These are phyloP conservation scores for Irpex sp. DNA, from an alignment of 1,284 basidiomycete genomes.

Conservation along the genomic window DNA sequence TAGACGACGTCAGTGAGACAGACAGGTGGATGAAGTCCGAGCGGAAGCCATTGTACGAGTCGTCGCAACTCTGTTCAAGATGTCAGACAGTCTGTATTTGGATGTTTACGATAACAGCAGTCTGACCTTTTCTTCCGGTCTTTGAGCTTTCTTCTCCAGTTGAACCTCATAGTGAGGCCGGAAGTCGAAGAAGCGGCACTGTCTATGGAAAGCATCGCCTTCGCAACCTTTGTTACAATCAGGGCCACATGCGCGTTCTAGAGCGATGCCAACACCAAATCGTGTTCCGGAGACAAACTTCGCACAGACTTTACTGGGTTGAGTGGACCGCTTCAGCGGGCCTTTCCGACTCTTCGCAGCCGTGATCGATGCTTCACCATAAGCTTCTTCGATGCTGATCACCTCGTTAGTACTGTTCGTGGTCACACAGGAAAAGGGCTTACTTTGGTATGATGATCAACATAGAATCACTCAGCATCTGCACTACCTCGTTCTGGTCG, in stretches of 20 bases:
- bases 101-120: neutral
- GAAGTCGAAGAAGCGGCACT: slow-evolving; percentile 83
- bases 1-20: slow-evolving; percentile 72
- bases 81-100: neutral
- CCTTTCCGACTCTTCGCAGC: neutral
- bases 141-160: slow-evolving; percentile 49
- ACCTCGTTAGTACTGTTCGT: slow-evolving; percentile 5
- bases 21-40: slow-evolving; percentile 96
- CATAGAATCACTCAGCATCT: slow-evolving; percentile 81
- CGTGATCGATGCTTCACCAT: slow-evolving; percentile 15
- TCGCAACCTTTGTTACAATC: slow-evolving; percentile 61
- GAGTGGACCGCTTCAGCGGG: slow-evolving; percentile 28
- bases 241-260: slow-evolving; percentile 84
- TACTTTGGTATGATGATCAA: slow-evolving; percentile 83
- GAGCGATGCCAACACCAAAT: slow-evolving; percentile 83
- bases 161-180: slow-evolving; percentile 80
- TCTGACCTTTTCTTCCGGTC: slow-evolving; percentile 50
- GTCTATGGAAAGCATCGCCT: slow-evolving; percentile 67
- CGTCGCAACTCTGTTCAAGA: slow-evolving; percentile 32
- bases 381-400: slow-evolving; percentile 28
- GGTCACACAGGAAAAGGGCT: slow-evolving; percentile 18
- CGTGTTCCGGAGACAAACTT: slow-evolving; percentile 87
- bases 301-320: slow-evolving; percentile 54
- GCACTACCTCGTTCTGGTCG: slow-evolving; percentile 75
- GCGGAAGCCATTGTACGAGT: slow-evolving; percentile 88